These are phyloP conservation scores for Boletus tylopilopsis DNA, from an alignment of 768 basidiomycete genomes.

Conservation along the genomic window DNA sequence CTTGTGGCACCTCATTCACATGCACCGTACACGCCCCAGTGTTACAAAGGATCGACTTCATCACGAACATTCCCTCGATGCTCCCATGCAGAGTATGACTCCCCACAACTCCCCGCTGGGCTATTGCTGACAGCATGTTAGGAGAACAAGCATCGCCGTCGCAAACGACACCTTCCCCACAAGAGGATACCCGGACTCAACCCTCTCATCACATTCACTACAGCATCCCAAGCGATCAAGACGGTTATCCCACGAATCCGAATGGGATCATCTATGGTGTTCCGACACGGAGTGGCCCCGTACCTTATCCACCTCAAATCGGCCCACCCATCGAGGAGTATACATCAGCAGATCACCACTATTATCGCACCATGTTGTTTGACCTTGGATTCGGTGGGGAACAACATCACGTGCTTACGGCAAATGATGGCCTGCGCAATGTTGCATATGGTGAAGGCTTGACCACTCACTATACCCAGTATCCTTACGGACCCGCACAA, in stretches of 20 bases:
- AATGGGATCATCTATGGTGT: conserved; percentile 12
- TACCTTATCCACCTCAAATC: conserved; percentile 29
- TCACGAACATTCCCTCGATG: conserved; percentile 49
- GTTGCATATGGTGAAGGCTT: conserved; percentile 34
- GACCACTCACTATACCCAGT: conserved; percentile 30
- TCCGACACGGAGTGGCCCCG: conserved; percentile 11
- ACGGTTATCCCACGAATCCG: conserved; percentile 16
- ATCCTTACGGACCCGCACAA: conserved; percentile 29
- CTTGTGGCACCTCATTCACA: conserved; percentile 64
- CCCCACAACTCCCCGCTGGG: background rate
- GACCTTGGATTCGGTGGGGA: conserved; percentile 64
- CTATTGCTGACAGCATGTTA: conserved; percentile 12
- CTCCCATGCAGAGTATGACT: conserved; percentile 49
- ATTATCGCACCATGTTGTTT: conserved; percentile 72
- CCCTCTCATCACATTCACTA: conserved; percentile 16
- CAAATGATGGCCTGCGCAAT: conserved; percentile 25
- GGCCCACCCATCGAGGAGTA: conserved; percentile 26
- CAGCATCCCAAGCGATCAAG: conserved; percentile 13
- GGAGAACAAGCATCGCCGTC: conserved; percentile 20
- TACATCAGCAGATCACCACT: conserved; percentile 55
- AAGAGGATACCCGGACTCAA: conserved; percentile 12
- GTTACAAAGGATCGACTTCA: conserved; percentile 36
- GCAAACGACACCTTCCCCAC: conserved; percentile 25
- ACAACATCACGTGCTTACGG: conserved; percentile 23
- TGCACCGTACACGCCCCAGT: conserved; percentile 47